Percentiles rank a stretch among this genome's conserved stretches.
These are phyloP conservation scores for Ophiostoma sp. DNA, from an alignment of 2,329 filamentous ascomycete genomes.

Conservation along the genomic window DNA sequence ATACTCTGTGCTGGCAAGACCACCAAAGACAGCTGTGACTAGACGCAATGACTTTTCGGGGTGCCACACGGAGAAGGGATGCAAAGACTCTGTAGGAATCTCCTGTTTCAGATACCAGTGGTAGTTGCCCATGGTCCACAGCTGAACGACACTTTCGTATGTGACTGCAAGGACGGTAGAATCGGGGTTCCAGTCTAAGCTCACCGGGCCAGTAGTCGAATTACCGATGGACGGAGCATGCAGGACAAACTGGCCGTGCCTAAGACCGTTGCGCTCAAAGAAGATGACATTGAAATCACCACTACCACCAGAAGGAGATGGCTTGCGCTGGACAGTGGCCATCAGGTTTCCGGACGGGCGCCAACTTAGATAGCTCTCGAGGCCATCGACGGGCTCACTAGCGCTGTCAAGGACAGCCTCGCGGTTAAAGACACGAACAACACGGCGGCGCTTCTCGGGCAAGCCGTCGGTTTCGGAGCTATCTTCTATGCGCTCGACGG, in stretches of 20 bases:
- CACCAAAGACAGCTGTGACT: constrained; percentile 46
- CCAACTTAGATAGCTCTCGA: constrained; percentile 89
- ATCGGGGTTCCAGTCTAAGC: constrained; percentile 82
- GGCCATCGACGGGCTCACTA: constrained; percentile 86
- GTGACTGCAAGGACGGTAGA: constrained; percentile 85
- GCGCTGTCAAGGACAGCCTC: constrained; percentile 89
- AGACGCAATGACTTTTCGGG: constrained; percentile 74
- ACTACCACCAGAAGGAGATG: constrained; percentile 36
- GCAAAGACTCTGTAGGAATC: constrained; percentile 44
- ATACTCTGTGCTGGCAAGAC: constrained; percentile 59
- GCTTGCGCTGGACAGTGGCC: constrained; percentile 67
- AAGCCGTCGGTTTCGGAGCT: constrained; percentile 27
- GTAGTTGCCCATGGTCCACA: constrained; percentile 97
- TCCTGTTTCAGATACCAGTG: constrained; percentile 98
- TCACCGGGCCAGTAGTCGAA: constrained; percentile 46
- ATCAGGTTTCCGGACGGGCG: constrained; percentile 85
- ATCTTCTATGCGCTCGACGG: constrained; percentile 48
- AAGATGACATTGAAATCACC: constrained; percentile 74
- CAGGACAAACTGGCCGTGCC: constrained; percentile 91
- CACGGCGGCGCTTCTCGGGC: constrained; percentile 54
- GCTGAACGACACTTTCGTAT: constrained; percentile 68
- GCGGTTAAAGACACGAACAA: constrained; percentile 83
- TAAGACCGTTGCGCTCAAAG: constrained; percentile 93
- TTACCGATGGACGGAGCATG: constrained; percentile 37
- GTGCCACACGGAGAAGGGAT: constrained; percentile 63